These are phyloP conservation scores for Epichloe scottii DNA, from an alignment of 2,329 filamentous ascomycete species.

Conservation along the genomic window DNA sequence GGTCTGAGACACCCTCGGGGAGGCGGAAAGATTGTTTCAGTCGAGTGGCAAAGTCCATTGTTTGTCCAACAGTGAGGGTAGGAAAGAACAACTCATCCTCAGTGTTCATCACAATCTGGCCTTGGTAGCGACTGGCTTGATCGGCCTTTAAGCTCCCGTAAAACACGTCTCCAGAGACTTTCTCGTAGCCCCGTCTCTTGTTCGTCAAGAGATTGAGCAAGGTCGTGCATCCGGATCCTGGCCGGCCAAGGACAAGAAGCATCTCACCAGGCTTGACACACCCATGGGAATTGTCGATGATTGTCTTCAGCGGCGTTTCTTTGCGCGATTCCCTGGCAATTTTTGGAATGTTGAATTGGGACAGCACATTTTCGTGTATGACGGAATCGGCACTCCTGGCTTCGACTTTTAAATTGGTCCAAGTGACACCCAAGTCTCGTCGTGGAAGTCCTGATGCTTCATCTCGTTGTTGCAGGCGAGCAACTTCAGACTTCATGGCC, in stretches of 20 bases:
- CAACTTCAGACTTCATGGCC: constrained; percentile 35
- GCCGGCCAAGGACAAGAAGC: constrained; percentile 56
- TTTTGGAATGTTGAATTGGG: constrained; percentile 43
- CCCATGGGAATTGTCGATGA: constrained; percentile 52
- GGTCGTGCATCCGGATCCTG: constrained; percentile 58
- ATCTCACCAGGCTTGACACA: constrained; percentile 63
- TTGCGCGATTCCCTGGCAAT: constrained; percentile 37
- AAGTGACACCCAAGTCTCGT: constrained; percentile 49
- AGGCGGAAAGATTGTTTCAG: constrained; percentile 41
- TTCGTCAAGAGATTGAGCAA: constrained; percentile 60
- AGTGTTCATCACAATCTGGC: constrained; percentile 57
- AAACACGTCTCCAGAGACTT: constrained; percentile 44
- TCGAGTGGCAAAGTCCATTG: constrained; percentile 55
- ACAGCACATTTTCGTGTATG: constrained; percentile 51
- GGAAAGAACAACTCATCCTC: constrained; percentile 56
- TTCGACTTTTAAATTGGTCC: constrained; percentile 50
- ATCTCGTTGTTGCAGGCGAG: constrained; percentile 29
- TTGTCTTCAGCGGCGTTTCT: constrained; percentile 48
- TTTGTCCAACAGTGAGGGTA: constrained; percentile 57
- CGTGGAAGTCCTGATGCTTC: constrained; percentile 32
- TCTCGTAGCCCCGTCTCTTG: constrained; percentile 44
- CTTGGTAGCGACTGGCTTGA: constrained; percentile 36
- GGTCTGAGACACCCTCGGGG: constrained; percentile 27
- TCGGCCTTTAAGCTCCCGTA: constrained; percentile 39
- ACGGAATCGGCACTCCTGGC: constrained; percentile 48